Conservation (phyloP, 78 protist genomes). For the Speleostelium caveatum region DNA sequence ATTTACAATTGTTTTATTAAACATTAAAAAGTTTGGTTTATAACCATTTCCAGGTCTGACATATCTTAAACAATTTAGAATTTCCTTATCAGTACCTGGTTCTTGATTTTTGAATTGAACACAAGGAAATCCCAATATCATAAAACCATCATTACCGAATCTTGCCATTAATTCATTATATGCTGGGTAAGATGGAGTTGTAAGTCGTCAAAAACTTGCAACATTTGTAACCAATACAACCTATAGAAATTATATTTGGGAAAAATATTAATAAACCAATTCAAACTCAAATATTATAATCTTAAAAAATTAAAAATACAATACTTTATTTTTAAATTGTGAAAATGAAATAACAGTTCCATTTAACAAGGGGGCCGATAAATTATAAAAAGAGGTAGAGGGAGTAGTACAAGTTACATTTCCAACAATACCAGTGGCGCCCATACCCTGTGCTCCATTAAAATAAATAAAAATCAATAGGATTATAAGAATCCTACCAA, state of each 20-base stretch:
- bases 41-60: conserved; percentile 63
- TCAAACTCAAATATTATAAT: too few species aligned
- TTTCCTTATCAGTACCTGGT: conserved; percentile 13
- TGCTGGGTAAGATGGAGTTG: conserved; percentile 2
- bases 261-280: too few species aligned
- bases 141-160: conserved; percentile 31
- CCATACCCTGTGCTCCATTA: too few species aligned
- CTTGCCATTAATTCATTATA: conserved; percentile 26
- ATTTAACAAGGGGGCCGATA: neutral
- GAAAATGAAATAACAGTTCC: neutral
- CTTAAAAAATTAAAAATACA: neutral
- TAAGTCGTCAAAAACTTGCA: neutral
- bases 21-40: conserved; percentile 8
- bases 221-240: neutral
- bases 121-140: conserved; percentile 61
- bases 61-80: conserved; percentile 28
- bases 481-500: too few species aligned
- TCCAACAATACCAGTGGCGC: neutral
- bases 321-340: conserved; percentile 14
- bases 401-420: conserved; percentile 7
- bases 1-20: conserved; percentile 36
- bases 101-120: conserved; percentile 52
- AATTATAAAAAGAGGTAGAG: neutral
- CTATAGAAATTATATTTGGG: neutral
- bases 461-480: too few species aligned